These are phyloP conservation scores for Hymenoscyphus albidus DNA, from an alignment of 2,329 filamentous ascomycete species.

Conservation along the genomic window DNA sequence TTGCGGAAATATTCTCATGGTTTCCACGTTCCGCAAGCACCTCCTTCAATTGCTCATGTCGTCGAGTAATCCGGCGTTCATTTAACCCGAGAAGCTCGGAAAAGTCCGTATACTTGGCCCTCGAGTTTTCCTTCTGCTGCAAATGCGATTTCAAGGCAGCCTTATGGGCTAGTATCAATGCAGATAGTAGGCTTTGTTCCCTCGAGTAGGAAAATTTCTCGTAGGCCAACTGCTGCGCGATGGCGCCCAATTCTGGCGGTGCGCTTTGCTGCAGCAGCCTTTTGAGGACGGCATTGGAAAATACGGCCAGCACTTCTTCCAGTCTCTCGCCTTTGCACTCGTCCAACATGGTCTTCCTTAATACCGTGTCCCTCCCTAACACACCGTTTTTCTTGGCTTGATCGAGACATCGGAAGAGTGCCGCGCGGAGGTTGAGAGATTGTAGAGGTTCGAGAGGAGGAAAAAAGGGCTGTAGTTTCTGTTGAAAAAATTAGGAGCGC, in stretches of 20 bases:
- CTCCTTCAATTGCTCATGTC: slow-evolving; percentile 45
- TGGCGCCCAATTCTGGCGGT: slow-evolving; percentile 42
- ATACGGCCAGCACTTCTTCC: slow-evolving; percentile 77
- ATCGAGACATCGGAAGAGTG: slow-evolving; percentile 75
- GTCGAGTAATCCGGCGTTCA: slow-evolving; percentile 51
- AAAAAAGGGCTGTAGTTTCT: slow-evolving; percentile 89
- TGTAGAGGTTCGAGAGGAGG: slow-evolving; percentile 86
- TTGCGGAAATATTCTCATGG: slow-evolving; percentile 20
- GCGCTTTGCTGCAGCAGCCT: slow-evolving; percentile 52
- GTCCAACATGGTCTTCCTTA: slow-evolving; percentile 94
- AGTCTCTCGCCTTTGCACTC: slow-evolving; percentile 91
- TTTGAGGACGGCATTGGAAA: slow-evolving; percentile 79
- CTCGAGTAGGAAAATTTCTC: slow-evolving; percentile 56
- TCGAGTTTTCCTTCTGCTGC: slow-evolving; percentile 55
- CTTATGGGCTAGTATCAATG: slow-evolving; percentile 70
- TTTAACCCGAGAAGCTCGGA: slow-evolving; percentile 61
- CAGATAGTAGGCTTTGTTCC: slow-evolving; percentile 53
- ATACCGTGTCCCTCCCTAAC: slow-evolving; percentile 71
- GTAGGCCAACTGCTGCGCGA: slow-evolving; percentile 53
- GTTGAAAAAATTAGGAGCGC: slow-evolving; percentile 14
- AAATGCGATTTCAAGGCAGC: slow-evolving; percentile 59
- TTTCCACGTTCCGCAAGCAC: slow-evolving; percentile 31
- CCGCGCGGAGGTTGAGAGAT: slow-evolving; percentile 83
- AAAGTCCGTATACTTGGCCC: slow-evolving; percentile 59
- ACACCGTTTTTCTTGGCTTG: slow-evolving; percentile 83